Evolutionary conservation across 1,284 basidiomycete genomes (phyloP), one percentile per base, ranked within the genome.

Genomic region (Heterobasidion parviporum): DNA sequence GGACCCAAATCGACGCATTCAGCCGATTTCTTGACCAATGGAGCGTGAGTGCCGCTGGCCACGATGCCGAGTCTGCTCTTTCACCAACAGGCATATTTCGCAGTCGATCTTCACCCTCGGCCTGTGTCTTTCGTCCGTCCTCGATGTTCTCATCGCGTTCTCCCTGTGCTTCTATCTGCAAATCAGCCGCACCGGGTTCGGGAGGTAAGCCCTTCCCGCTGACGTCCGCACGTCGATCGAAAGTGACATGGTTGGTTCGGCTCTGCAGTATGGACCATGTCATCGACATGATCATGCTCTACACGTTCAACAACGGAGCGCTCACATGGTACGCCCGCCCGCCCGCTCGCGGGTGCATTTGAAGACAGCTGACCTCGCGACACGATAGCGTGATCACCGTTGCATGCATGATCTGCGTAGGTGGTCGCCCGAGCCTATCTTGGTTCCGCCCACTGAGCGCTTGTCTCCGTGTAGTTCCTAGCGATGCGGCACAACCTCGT

Each of bases 51-150:
- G 6, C 16, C 26, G 16, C 18, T 3, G 1, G 46, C 3, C 18
- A 16, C 18, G 20, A 54, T 47, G 8, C 41, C 55, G 53, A 12
- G n/a, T 54, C 45, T 10, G 20, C 8, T 58, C 38, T 36, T 12
- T 41, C n/a, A n/a, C 8, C n/a, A 3, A 41, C 38, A 4, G 4
- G 38, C 38, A 41, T 41, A 5, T 41, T 6, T 3, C 38, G 7
- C 10, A 75, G 72, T 78, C 75, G 73, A 68, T 79, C 14, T 80
- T 81, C 57, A 81, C 81, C 0, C 67, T 72, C 2, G 82, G 81
- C 1, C 70, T 81, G 2, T 65, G 74, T 0, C 62, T 81, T 33
- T 80, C 79, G 1, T 72, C 75, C 0, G 66, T 68, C 2, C 68
- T 77, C 10, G 81, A 82, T 56, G 57, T 81, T 33, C 60, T 81